Conservation (phyloP, 1,284 basidiomycete genomes). For the Stygiomarasmius scandens region DNA sequence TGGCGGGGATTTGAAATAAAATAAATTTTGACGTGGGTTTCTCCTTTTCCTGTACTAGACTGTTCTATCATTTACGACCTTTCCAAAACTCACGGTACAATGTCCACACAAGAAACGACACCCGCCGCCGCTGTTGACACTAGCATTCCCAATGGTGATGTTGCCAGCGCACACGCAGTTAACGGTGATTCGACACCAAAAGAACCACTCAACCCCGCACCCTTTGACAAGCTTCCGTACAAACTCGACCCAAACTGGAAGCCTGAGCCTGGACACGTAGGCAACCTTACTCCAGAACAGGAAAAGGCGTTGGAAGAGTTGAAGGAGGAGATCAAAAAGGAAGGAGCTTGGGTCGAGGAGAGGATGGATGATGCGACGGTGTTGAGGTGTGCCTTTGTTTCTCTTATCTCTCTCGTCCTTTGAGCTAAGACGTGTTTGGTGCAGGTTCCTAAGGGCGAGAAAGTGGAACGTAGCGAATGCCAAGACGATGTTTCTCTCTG, state of each 20-base stretch:
- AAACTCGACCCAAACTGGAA: conserved; percentile 35
- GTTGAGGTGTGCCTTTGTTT: conserved; percentile 56
- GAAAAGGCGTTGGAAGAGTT: conserved; percentile 75
- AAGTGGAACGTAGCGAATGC: conserved; percentile 88
- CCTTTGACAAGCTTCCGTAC: too few relatives aligned
- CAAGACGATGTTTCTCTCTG: conserved; percentile 83
- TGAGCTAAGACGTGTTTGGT: neutral
- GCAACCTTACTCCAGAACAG: conserved; percentile 78
- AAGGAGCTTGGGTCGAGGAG: conserved; percentile 61
- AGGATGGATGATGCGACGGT: conserved; percentile 81
- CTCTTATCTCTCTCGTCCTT: conserved; percentile 10
- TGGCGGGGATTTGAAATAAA: too few relatives aligned
- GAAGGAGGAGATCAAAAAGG: conserved; percentile 66
- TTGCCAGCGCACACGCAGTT: too few relatives aligned
- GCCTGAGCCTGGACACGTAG: conserved; percentile 60
- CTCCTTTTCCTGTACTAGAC: too few relatives aligned
- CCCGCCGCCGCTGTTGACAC: too few relatives aligned
- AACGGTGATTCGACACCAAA: too few relatives aligned
- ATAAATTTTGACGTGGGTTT: too few relatives aligned
- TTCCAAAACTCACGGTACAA: too few relatives aligned
- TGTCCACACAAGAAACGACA: too few relatives aligned
- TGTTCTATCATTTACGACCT: too few relatives aligned
- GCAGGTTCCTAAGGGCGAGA: conserved; percentile 87
- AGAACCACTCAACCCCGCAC: too few relatives aligned
- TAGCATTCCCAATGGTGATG: too few relatives aligned